Evolutionary conservation across 176 grass and related monocot genomes (phyloP).

Genomic region (Aegilops speltoides): DNA sequence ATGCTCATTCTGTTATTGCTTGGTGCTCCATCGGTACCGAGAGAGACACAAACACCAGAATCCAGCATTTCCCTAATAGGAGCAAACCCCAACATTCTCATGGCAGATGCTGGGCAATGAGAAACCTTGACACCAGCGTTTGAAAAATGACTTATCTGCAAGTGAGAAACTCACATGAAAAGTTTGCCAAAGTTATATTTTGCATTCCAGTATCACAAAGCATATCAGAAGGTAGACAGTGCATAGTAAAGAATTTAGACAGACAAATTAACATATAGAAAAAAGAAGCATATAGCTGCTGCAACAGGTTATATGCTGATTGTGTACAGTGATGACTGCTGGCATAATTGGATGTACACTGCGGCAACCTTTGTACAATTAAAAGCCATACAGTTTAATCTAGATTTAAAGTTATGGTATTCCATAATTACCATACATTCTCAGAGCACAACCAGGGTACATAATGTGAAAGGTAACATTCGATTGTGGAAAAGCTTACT

Average conservation of each 20-base stretch:
- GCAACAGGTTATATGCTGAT: neutral
- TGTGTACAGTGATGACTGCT: neutral
- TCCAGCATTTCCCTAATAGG: conserved; percentile 92
- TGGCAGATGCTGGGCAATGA: conserved; percentile 91
- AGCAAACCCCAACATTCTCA: conserved; percentile 92
- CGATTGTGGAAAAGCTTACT: conserved; percentile 22
- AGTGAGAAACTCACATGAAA: conserved; percentile 21
- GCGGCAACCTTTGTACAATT: neutral
- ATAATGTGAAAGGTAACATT: conserved; percentile 4
- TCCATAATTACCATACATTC: neutral
- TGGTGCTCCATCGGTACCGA: conserved; percentile 93
- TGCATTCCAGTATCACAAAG: neutral
- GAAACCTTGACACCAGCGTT: conserved; percentile 88
- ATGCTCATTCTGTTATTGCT: conserved; percentile 99
- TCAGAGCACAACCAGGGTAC: neutral
- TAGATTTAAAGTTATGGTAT: neutral
- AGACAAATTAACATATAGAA: neutral
- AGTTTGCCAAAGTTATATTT: neutral
- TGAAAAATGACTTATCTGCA: conserved; percentile 79
- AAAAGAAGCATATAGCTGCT: neutral
- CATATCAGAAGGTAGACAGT: conserved; percentile 1
- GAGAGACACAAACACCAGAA: conserved; percentile 84
- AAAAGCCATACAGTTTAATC: neutral
- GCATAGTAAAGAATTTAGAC: neutral
- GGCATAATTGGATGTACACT: neutral